These are phyloP conservation scores for Tricharina praecox DNA, from an alignment of 495 filamentous ascomycete genomes.

Conservation along the genomic window DNA sequence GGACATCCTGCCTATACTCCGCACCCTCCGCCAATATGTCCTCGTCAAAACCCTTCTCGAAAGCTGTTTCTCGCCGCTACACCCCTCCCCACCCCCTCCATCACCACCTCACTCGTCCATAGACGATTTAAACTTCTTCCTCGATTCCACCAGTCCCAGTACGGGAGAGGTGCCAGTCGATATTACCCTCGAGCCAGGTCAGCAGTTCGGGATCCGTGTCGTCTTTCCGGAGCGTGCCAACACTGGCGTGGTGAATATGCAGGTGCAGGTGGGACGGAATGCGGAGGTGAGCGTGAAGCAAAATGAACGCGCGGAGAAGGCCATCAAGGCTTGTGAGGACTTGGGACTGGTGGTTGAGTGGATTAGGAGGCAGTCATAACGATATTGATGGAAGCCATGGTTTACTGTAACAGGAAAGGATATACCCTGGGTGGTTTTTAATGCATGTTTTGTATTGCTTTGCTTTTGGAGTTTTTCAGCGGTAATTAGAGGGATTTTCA, in stretches of 20 bases:
- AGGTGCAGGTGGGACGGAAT: conserved; percentile 1
- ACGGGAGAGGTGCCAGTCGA: neutral
- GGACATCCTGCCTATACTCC: conserved; percentile 63
- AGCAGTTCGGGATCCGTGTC: neutral
- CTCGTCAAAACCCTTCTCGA: conserved; percentile 47
- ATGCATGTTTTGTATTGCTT: too few species aligned
- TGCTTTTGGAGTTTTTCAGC: too few species aligned
- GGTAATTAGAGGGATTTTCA: too few species aligned
- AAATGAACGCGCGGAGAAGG: neutral
- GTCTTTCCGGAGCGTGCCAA: neutral
- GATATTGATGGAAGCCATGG: too few species aligned
- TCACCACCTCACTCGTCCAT: neutral
- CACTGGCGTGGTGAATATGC: neutral
- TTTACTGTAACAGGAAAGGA: too few species aligned
- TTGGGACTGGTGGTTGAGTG: conserved; percentile 3
- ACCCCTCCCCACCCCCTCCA: neutral
- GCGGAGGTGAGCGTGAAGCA: conserved; percentile 1
- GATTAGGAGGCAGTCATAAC: neutral
- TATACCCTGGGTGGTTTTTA: too few species aligned
- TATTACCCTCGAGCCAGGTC: conserved; percentile 1
- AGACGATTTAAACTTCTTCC: neutral
- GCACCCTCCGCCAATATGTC: conserved; percentile 57
- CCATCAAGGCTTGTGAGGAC: neutral
- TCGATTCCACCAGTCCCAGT: neutral
- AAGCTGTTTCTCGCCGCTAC: conserved; percentile 35